Conservation (phyloP, 495 filamentous ascomycete genomes). For the Aspergillus homomorphus region DNA sequence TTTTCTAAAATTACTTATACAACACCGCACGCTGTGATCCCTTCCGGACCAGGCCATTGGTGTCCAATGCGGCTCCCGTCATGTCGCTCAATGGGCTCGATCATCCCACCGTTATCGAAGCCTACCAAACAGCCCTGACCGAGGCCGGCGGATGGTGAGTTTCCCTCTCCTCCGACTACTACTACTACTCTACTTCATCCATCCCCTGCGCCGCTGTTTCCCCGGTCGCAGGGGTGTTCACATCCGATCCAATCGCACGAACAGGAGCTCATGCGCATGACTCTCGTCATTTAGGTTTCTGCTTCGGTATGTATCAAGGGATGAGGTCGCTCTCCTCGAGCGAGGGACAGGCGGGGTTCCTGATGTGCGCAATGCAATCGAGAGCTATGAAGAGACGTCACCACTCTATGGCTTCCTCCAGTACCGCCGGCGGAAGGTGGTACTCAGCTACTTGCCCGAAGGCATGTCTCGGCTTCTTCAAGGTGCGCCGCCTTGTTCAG, state of each 20-base stretch:
- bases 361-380: conserved; percentile 75
- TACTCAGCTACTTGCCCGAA: conserved; percentile 90
- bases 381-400: conserved; percentile 73
- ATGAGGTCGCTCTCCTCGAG: conserved; percentile 77
- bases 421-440: conserved; percentile 84
- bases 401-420: conserved; percentile 90
- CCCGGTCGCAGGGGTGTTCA: conserved; percentile 5
- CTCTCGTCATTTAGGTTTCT: conserved; percentile 67
- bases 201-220: conserved; percentile 1
- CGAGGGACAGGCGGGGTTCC: conserved; percentile 79
- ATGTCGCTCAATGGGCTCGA: conserved; percentile 99
- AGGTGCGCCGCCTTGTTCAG: conserved; percentile 54
- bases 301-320: conserved; percentile 84
- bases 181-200: background rate
- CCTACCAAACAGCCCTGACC: conserved; percentile 71
- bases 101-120: conserved; percentile 72
- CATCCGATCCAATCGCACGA: conserved; percentile 1
- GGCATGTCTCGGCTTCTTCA: conserved; percentile 84
- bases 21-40: conserved; percentile 5
- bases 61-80: conserved; percentile 43
- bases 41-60: conserved; percentile 10
- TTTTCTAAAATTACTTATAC: background rate
- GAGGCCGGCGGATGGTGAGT: conserved; percentile 96
- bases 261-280: conserved; percentile 11
- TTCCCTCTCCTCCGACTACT: background rate